A percentile compares a stretch with the other conserved stretches of the same genome.
These are phyloP conservation scores for Phialophora verrucosa DNA, from an alignment of 2,329 filamentous ascomycete genomes.

Conservation along the genomic window DNA sequence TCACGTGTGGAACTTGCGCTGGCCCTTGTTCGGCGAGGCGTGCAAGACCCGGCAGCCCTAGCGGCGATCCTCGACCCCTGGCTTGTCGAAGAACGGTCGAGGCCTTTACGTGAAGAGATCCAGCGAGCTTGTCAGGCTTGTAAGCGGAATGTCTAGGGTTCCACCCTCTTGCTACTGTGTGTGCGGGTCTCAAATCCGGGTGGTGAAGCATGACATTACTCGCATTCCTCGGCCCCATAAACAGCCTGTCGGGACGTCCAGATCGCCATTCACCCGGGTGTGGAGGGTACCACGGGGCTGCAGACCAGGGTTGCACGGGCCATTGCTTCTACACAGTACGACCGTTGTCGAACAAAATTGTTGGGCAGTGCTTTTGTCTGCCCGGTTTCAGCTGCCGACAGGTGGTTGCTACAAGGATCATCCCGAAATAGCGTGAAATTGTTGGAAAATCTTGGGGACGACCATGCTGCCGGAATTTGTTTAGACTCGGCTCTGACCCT, in stretches of 20 bases:
- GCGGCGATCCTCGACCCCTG: constrained; percentile 43
- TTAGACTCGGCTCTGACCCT: not conserved
- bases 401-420: not conserved
- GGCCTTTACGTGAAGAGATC: constrained; percentile 39
- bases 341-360: not conserved
- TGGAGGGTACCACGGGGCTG: not conserved
- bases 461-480: not conserved
- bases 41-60: constrained; percentile 24
- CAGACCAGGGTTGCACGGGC: not conserved
- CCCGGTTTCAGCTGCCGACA: not conserved
- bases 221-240: not conserved
- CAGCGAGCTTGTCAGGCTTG: constrained; percentile 25
- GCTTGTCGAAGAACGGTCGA: constrained; percentile 49
- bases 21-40: constrained; percentile 27
- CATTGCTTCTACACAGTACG: not conserved
- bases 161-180: too few relatives aligned
- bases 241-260: not conserved
- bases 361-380: not conserved
- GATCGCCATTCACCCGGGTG: not conserved
- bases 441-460: not conserved
- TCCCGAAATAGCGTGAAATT: not conserved
- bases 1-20: constrained; percentile 35
- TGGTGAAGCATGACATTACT: not conserved
- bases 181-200: not conserved
- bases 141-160: not conserved